phyloP scores from a whole-genome alignment of 768 basidiomycete genomes.

The Podaxis carcinomalis region DNA sequence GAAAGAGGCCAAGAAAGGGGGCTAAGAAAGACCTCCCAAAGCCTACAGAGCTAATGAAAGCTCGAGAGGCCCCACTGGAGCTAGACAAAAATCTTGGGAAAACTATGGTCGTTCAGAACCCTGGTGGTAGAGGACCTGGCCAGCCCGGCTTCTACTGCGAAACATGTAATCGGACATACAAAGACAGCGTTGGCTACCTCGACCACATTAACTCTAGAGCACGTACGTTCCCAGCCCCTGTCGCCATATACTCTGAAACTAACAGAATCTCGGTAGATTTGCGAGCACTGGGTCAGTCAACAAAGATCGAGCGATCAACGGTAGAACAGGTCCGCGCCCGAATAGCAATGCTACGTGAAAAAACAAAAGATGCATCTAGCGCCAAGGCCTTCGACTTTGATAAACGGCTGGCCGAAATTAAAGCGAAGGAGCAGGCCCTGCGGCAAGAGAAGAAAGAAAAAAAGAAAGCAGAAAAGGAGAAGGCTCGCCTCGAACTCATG shows the following conservation, averaged over 20 bases:
- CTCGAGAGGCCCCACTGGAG: conserved; percentile 77
- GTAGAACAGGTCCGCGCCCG: conserved; percentile 88
- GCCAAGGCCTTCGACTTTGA: conserved; percentile 96
- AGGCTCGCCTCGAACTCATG: conserved; percentile 60
- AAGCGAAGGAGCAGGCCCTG: conserved; percentile 60
- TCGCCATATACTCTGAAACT: background rate
- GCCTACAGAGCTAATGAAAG: conserved; percentile 90
- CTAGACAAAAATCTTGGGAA: conserved; percentile 95
- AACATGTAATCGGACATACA: conserved; percentile 85
- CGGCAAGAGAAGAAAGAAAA: conserved; percentile 74
- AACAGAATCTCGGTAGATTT: conserved; percentile 55
- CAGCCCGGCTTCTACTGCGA: conserved; percentile 95
- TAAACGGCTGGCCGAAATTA: conserved; percentile 78
- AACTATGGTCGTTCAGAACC: conserved; percentile 90
- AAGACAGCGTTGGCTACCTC: conserved; percentile 90
- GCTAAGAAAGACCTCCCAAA: conserved; percentile 80
- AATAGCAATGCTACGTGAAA: conserved; percentile 84
- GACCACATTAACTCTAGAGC: conserved; percentile 94
- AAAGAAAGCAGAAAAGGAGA: conserved; percentile 76
- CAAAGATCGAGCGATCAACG: conserved; percentile 85
- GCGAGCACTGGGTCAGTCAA: conserved; percentile 92
- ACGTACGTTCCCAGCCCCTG: conserved; percentile 52
- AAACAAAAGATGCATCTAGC: conserved; percentile 75
- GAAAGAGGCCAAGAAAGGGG: conserved; percentile 75
- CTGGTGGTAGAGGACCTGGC: conserved; percentile 78